Evolutionary conservation across 148 eudicot species (phyloP).

Genomic region (Spergularia marina): DNA sequence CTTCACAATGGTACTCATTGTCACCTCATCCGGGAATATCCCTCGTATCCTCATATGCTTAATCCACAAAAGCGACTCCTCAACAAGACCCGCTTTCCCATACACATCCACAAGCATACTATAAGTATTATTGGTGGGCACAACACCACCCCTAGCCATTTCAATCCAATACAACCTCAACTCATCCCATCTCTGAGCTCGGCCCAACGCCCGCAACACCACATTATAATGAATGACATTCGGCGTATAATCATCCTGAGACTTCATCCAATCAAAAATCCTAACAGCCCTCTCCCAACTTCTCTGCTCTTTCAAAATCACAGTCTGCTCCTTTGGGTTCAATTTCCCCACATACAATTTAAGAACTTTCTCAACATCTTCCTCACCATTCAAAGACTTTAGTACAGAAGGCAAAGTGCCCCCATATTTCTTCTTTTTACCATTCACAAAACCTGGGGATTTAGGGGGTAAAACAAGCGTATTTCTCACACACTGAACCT

Average conservation of each 20-base stretch:
- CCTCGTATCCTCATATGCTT: slow-evolving; percentile 82
- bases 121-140: slow-evolving; percentile 80
- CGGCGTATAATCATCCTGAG: slow-evolving; percentile 52
- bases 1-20: slow-evolving; percentile 71
- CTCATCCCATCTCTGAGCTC: slow-evolving; percentile 85
- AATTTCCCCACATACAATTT: slow-evolving; percentile 46
- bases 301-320: slow-evolving; percentile 72
- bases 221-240: slow-evolving; percentile 90
- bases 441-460: slow-evolving; percentile 24
- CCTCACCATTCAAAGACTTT: slow-evolving; percentile 50
- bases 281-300: slow-evolving; percentile 69
- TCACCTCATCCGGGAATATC: slow-evolving; percentile 77
- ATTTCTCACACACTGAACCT: slow-evolving; percentile 41
- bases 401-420: slow-evolving; percentile 60
- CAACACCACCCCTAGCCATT: slow-evolving; percentile 63
- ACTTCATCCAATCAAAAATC: slow-evolving; percentile 78
- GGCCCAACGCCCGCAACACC: slow-evolving; percentile 67
- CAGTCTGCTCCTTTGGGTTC: slow-evolving; percentile 68
- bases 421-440: slow-evolving; percentile 50
- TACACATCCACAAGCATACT: slow-evolving; percentile 85
- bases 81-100: slow-evolving; percentile 78
- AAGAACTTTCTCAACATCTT: slow-evolving; percentile 57
- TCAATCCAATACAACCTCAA: slow-evolving; percentile 86
- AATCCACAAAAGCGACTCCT: slow-evolving; percentile 77
- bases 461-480: slow-evolving; percentile 31